Evolutionary conservation across 208 protist genomes (phyloP).

Genomic region (Leishmania turanica): DNA sequence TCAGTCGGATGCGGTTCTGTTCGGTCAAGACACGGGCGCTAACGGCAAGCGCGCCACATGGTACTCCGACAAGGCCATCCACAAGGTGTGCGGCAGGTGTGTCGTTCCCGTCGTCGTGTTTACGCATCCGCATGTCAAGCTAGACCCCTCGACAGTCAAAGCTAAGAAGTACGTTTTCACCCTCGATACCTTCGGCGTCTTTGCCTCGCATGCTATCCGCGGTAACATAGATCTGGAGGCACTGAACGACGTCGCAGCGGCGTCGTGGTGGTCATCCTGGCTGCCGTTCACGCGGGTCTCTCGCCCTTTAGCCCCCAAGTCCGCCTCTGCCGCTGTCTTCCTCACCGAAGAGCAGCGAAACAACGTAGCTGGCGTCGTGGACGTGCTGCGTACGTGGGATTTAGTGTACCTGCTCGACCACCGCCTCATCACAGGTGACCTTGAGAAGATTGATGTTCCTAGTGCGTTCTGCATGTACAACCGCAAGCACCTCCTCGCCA

Average conservation of each 20-base stretch:
- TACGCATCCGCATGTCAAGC: conserved; percentile 63
- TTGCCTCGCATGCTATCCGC: conserved; percentile 47
- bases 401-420: conserved; percentile 80
- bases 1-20: conserved; percentile 7
- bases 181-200: conserved; percentile 54
- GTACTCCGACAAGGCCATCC: conserved; percentile 73
- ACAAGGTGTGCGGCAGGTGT: conserved; percentile 74
- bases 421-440: conserved; percentile 66
- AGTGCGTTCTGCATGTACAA: conserved; percentile 58
- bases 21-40: conserved; percentile 1
- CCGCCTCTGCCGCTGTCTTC: conserved; percentile 13
- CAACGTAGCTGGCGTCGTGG: conserved; percentile 48
- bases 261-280: conserved; percentile 21
- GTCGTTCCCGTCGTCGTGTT: conserved; percentile 89
- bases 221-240: conserved; percentile 43
- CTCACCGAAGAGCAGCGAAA: conserved; percentile 40
- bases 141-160: conserved; percentile 76
- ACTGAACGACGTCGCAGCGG: conserved; percentile 18
- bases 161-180: conserved; percentile 78
- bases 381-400: conserved; percentile 87
- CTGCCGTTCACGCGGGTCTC: background rate
- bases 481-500: conserved; percentile 73
- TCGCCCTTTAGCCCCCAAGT: conserved; percentile 10
- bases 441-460: conserved; percentile 53
- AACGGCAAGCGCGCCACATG: conserved; percentile 50